Evolutionary conservation across 805 yeast genomes (phyloP), one percentile per base, ranked within the genome.

Genomic region (Sungouiella blattae): DNA sequence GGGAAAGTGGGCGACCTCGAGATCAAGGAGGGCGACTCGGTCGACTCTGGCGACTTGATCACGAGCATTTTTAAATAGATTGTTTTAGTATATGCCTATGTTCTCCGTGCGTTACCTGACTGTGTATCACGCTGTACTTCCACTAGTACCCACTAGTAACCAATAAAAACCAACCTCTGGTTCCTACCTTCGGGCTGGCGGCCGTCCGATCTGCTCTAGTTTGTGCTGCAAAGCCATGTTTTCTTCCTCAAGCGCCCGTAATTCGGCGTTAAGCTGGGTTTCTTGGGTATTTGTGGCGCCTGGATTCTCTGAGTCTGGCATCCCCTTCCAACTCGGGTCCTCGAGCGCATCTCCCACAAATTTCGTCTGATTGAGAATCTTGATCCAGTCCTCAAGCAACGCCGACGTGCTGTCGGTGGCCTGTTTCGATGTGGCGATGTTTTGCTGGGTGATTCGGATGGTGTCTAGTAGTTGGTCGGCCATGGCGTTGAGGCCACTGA

Each of bases 1-100:
- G 99, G 98, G 61, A 78, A 75, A 57, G 78, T 93, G 43, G 80
- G 83, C 31, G 87, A 83, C 15, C 75, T 93, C 14, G 61, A 73
- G 32, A 83, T 87, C 46, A 81, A 81, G 63, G 94, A 87, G 58
- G 95, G 96, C 51, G 98, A 93, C 55, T 82, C 91, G 34, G 97
- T 93, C 32, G 98, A 89, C 55, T 95, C 97, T 36, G 81, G 84
- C 46, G 99, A 93, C 60, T 71, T 93, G 63, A 71, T 94, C 47
- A 56, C 72, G 21, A 55, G 57, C 33, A 57, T 67, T 36, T 45
- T 51, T 32, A 60, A 61, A 39, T 46, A 30, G 26, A 8, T 26
- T 16, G 11, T 21, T 12, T 14, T 13, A 12, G 25, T 17, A 12
- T 14, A 25, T 22, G 33, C 16, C 12, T 13, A 7, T 16, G 24